These are phyloP conservation scores for Rasamsonia emersonii DNA, from an alignment of 2,329 filamentous ascomycete genomes.

Conservation along the genomic window DNA sequence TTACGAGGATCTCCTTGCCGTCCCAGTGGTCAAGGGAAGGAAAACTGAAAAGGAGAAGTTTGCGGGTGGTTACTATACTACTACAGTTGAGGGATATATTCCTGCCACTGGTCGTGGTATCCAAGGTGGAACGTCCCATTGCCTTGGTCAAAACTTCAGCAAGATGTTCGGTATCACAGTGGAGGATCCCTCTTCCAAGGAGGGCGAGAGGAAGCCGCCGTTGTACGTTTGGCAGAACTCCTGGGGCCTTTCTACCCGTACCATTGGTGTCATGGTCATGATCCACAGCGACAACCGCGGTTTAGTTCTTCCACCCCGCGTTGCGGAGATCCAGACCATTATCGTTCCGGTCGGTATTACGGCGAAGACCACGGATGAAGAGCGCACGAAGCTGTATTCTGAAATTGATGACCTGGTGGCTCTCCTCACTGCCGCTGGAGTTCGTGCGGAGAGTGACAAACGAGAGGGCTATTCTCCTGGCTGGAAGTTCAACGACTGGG, in stretches of 20 bases:
- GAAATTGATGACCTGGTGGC: conserved; percentile 64
- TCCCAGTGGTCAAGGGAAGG: conserved; percentile 83
- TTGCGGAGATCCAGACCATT: conserved; percentile 76
- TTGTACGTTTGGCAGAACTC: conserved; percentile 97
- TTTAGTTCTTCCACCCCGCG: conserved; percentile 81
- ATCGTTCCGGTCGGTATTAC: conserved; percentile 90
- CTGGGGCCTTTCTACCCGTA: conserved; percentile 94
- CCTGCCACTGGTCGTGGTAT: conserved; percentile 93
- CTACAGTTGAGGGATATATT: conserved; percentile 94
- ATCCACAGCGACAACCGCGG: conserved; percentile 95
- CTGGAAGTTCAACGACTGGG: conserved; percentile 99
- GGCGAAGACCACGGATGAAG: conserved; percentile 75
- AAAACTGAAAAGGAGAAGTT: conserved; percentile 99
- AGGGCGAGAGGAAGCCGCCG: conserved; percentile 66
- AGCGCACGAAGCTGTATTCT: conserved; percentile 64
- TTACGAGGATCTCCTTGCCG: conserved; percentile 87
- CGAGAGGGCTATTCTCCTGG: conserved; percentile 87
- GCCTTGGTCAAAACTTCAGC: conserved; percentile 92
- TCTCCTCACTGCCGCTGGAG: conserved; percentile 60
- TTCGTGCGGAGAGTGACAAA: conserved; percentile 73
- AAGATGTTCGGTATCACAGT: conserved; percentile 99
- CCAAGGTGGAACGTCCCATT: conserved; percentile 91
- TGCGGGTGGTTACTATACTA: conserved; percentile 91
- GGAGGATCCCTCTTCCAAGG: conserved; percentile 69
- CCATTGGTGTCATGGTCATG: conserved; percentile 98